A percentile compares a stretch with the other conserved stretches of the same genome.
phyloP scores from a whole-genome alignment of 768 basidiomycete species.

The Amanita pallidorosea region DNA sequence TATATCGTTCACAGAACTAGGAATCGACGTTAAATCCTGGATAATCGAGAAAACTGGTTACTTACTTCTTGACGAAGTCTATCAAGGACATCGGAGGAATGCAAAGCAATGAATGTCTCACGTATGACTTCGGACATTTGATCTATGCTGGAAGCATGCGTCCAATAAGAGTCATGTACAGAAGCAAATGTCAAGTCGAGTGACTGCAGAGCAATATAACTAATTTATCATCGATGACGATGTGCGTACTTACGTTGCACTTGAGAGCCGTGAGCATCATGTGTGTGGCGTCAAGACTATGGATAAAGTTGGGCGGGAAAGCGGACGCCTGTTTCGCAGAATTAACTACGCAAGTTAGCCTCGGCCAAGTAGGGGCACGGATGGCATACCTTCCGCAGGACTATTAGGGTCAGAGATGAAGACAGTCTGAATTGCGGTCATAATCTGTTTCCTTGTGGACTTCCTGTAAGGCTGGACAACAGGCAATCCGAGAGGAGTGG shows the following conservation, averaged over 20 bases:
- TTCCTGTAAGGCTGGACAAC: slow-evolving; percentile 96
- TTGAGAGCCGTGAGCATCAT: slow-evolving; percentile 96
- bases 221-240: not conserved
- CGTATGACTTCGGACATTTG: slow-evolving; percentile 84
- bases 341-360: slow-evolving; percentile 41
- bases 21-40: not conserved
- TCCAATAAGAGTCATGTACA: slow-evolving; percentile 99
- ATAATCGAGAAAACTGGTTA: slow-evolving; percentile 4
- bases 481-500: slow-evolving; percentile 88
- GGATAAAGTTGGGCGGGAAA: slow-evolving; percentile 98
- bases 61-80: slow-evolving; percentile 67
- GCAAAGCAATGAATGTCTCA: slow-evolving; percentile 87
- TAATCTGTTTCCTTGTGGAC: slow-evolving; percentile 68
- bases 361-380: not conserved
- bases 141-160: slow-evolving; percentile 81
- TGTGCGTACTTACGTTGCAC: slow-evolving; percentile 49
- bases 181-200: slow-evolving; percentile 79
- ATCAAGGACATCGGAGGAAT: slow-evolving; percentile 75
- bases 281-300: slow-evolving; percentile 95
- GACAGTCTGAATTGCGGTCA: slow-evolving; percentile 77
- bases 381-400: slow-evolving; percentile 48
- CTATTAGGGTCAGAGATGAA: slow-evolving; percentile 82
- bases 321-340: slow-evolving; percentile 84
- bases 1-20: slow-evolving; percentile 73
- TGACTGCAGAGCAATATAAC: slow-evolving; percentile 30